phyloP scores from a whole-genome alignment of 164 flowering plant genomes.

The Tetrastigma voinierianum region DNA sequence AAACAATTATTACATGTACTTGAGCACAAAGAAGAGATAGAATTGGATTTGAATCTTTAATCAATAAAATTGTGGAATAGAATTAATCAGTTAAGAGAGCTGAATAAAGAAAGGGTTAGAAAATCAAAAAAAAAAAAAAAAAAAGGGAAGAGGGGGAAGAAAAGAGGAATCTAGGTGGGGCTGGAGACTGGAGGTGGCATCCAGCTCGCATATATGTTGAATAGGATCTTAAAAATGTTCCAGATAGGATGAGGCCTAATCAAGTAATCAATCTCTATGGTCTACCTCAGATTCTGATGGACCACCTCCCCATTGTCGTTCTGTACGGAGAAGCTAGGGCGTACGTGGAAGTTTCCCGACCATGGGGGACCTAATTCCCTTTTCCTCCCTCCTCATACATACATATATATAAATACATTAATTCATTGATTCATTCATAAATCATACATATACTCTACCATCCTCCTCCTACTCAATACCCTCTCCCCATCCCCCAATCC shows the following conservation, averaged over 20 bases:
- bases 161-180: background rate
- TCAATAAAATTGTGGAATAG: too few species aligned
- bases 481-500: too few species aligned
- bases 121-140: too few species aligned
- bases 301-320: background rate
- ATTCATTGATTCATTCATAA: too few species aligned
- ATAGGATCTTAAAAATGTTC: background rate
- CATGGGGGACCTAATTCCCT: background rate
- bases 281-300: background rate
- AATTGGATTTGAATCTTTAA: too few species aligned
- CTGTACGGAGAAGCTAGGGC: background rate
- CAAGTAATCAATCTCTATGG: background rate
- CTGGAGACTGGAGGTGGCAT: slow-evolving; percentile 1
- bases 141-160: too few species aligned
- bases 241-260: background rate
- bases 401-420: too few species aligned
- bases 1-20: too few species aligned
- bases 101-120: background rate
- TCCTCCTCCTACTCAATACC: background rate
- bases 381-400: too few species aligned
- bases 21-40: too few species aligned
- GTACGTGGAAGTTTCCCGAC: background rate
- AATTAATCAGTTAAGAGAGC: background rate
- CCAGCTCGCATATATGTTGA: background rate
- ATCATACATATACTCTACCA: background rate